These are phyloP conservation scores for Alnus rubra DNA, from an alignment of 306 rosid genomes.

Conservation along the genomic window DNA sequence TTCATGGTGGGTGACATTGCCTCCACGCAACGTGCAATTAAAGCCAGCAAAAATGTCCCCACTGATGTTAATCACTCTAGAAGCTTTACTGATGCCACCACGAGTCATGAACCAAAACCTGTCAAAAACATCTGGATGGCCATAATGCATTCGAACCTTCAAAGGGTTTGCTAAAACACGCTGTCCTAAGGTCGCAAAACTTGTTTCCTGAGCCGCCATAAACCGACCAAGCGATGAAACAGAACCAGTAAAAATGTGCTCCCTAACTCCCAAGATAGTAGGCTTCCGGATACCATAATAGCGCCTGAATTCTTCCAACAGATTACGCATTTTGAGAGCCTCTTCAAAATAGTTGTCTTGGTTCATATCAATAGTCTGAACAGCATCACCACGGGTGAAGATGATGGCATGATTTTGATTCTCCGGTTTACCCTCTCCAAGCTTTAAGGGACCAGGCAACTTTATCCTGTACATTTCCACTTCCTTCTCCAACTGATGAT, in stretches of 20 bases:
- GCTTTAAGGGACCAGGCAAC: conserved; percentile 84
- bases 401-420: conserved; percentile 91
- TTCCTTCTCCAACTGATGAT: conserved; percentile 63
- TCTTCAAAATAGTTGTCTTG: conserved; percentile 94
- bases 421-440: conserved; percentile 96
- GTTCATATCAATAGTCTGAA: conserved; percentile 94
- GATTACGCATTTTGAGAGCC: conserved; percentile 85
- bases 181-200: conserved; percentile 91
- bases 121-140: conserved; percentile 97
- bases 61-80: conserved; percentile 85
- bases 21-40: conserved; percentile 84
- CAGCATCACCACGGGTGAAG: conserved; percentile 94
- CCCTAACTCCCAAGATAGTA: conserved; percentile 89
- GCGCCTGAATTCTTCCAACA: conserved; percentile 62
- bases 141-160: conserved; percentile 90
- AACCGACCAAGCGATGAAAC: conserved; percentile 96
- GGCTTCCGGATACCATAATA: conserved; percentile 73
- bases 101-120: conserved; percentile 83
- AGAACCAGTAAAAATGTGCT: conserved; percentile 82
- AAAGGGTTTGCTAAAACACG: conserved; percentile 85
- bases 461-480: conserved; percentile 81
- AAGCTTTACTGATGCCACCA: conserved; percentile 93
- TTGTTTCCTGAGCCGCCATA: conserved; percentile 92
- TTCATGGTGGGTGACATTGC: conserved; percentile 88
- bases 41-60: conserved; percentile 93